These are phyloP conservation scores for Acanthochlamys bracteata DNA, from an alignment of 106 monocot species.

Conservation along the genomic window DNA sequence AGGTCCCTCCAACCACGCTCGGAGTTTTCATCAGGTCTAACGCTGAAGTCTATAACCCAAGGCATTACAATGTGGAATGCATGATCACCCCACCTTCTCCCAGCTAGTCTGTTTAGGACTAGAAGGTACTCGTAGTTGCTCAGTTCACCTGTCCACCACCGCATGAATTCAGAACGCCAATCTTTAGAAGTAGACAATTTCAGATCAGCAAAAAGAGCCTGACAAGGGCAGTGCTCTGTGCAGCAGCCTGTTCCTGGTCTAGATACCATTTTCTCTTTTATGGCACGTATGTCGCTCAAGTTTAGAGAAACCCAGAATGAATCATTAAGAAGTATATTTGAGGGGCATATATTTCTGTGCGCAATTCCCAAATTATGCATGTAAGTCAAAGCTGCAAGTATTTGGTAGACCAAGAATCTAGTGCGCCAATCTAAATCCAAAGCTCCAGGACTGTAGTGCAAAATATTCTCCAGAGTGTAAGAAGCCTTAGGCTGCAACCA, in stretches of 20 bases:
- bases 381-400: slow-evolving; percentile 60
- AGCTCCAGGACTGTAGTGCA: slow-evolving; percentile 66
- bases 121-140: slow-evolving; percentile 97
- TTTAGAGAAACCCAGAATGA: slow-evolving; percentile 75
- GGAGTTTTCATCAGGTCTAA: slow-evolving; percentile 78
- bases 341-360: slow-evolving; percentile 73
- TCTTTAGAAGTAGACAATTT: slow-evolving; percentile 36
- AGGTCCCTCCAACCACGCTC: slow-evolving; percentile 93
- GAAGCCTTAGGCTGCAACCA: slow-evolving; percentile 57
- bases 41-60: slow-evolving; percentile 95
- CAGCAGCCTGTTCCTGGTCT: slow-evolving; percentile 12
- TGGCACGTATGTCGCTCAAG: slow-evolving; percentile 22
- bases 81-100: slow-evolving; percentile 96
- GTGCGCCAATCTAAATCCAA: slow-evolving; percentile 82
- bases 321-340: slow-evolving; percentile 52
- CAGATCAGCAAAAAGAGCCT: slow-evolving; percentile 34
- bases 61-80: slow-evolving; percentile 95
- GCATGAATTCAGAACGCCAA: slow-evolving; percentile 59
- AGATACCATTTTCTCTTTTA: slow-evolving; percentile 12
- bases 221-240: slow-evolving; percentile 33
- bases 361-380: slow-evolving; percentile 62
- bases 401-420: slow-evolving; percentile 74
- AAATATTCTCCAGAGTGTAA: slow-evolving; percentile 63
- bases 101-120: slow-evolving; percentile 81
- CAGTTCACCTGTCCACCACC: slow-evolving; percentile 84